Evolutionary conservation across 306 rosid genomes (phyloP).

Genomic region (Trifolium subterraneum): DNA sequence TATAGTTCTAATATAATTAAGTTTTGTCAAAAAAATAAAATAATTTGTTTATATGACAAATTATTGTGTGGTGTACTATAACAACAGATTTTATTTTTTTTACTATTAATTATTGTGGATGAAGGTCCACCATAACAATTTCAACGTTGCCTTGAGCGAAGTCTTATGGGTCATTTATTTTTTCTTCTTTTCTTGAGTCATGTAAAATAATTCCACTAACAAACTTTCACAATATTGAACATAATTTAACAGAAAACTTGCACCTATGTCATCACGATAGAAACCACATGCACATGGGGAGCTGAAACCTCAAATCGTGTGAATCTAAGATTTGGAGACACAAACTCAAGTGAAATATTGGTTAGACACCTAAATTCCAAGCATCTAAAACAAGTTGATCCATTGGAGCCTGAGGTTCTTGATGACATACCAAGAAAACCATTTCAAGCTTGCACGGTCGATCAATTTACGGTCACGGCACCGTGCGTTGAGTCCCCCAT

Average conservation of each 20-base stretch:
- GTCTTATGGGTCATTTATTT: too few relatives aligned
- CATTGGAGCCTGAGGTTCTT: conserved; percentile 58
- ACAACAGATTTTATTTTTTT: too few relatives aligned
- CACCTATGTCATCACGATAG: conserved; percentile 64
- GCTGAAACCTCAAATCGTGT: conserved; percentile 74
- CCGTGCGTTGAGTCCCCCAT: conserved; percentile 65
- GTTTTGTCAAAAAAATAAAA: too few relatives aligned
- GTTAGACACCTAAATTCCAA: conserved; percentile 63
- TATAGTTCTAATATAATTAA: too few relatives aligned
- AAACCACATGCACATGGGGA: conserved; percentile 80
- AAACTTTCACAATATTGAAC: background rate
- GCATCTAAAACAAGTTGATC: conserved; percentile 64
- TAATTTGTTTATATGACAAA: too few relatives aligned
- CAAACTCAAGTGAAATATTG: conserved; percentile 64
- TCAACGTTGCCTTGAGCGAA: too few relatives aligned
- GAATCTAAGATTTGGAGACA: conserved; percentile 81
- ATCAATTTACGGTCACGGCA: conserved; percentile 66
- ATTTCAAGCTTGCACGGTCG: conserved; percentile 82
- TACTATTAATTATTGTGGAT: too few relatives aligned
- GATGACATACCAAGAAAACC: conserved; percentile 76
- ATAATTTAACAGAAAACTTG: conserved; percentile 59
- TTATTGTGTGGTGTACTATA: too few relatives aligned
- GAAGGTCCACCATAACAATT: too few relatives aligned
- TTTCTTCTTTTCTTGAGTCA: too few relatives aligned
- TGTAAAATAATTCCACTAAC: background rate